phyloP scores from a whole-genome alignment of 2,329 filamentous ascomycete genomes.

The Catunica adiposa region DNA sequence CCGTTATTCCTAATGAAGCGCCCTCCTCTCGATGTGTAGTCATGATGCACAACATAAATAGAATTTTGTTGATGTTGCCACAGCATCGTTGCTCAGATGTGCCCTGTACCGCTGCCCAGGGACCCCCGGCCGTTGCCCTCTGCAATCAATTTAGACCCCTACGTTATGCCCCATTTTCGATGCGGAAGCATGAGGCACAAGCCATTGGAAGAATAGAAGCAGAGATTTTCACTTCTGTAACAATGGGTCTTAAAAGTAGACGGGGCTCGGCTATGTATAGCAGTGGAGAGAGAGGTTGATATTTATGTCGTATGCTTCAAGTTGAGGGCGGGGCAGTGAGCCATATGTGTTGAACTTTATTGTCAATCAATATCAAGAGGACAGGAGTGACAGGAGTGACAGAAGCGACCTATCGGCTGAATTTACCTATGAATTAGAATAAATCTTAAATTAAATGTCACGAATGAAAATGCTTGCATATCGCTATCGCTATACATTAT shows the following conservation, averaged over 20 bases:
- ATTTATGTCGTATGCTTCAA: background rate
- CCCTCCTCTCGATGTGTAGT: background rate
- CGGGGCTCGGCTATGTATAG: background rate
- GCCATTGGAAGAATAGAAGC: background rate
- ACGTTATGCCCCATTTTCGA: background rate
- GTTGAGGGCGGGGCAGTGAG: too few relatives aligned
- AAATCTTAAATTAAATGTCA: too few relatives aligned
- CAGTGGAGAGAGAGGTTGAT: background rate
- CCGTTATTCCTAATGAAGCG: too few relatives aligned
- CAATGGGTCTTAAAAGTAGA: background rate
- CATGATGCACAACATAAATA: background rate
- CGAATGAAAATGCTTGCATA: too few relatives aligned
- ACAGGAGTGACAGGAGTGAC: too few relatives aligned
- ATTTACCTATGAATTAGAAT: too few relatives aligned
- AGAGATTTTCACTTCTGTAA: background rate
- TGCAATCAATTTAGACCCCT: conserved; percentile 11
- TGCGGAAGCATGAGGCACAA: background rate
- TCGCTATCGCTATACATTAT: too few relatives aligned
- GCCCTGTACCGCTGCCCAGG: background rate
- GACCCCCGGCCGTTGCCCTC: conserved; percentile 6
- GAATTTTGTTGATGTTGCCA: conserved; percentile 4
- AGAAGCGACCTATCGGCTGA: too few relatives aligned
- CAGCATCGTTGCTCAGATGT: background rate
- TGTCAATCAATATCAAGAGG: too few relatives aligned
- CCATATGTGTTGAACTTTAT: too few relatives aligned